phyloP scores from a whole-genome alignment of 495 filamentous ascomycete species.

The Wilcoxina mikolae region DNA sequence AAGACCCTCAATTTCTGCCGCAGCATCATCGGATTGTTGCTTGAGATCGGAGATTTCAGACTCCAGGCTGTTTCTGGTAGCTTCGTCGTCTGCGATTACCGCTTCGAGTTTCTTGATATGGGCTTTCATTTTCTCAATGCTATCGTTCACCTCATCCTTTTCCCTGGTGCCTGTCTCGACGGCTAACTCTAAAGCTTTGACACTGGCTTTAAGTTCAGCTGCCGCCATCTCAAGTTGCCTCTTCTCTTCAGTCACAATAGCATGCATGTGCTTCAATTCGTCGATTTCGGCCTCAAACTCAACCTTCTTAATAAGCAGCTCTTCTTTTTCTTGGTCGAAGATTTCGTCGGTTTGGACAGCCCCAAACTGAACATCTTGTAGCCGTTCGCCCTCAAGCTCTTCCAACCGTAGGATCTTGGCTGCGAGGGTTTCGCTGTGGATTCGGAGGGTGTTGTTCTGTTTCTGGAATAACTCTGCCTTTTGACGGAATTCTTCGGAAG shows the following conservation, averaged over 20 bases:
- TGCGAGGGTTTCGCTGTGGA: neutral
- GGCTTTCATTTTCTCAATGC: slow-evolving; percentile 3
- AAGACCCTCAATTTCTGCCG: slow-evolving; percentile 1
- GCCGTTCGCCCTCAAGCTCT: slow-evolving; percentile 23
- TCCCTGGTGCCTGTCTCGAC: slow-evolving; percentile 10
- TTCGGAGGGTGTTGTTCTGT: slow-evolving; percentile 5
- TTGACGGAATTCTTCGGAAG: slow-evolving; percentile 8
- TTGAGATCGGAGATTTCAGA: neutral
- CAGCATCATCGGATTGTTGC: neutral
- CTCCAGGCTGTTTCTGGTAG: neutral
- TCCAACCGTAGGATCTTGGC: slow-evolving; percentile 16
- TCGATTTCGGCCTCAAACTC: slow-evolving; percentile 3
- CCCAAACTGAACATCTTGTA: slow-evolving; percentile 15
- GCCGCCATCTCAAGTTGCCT: slow-evolving; percentile 3
- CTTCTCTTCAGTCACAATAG: slow-evolving; percentile 7
- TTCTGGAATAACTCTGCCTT: slow-evolving; percentile 6
- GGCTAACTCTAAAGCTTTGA: slow-evolving; percentile 10
- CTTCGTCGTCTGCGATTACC: neutral
- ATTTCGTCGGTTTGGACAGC: slow-evolving; percentile 20
- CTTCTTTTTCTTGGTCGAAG: slow-evolving; percentile 15
- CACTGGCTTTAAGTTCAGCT: slow-evolving; percentile 8
- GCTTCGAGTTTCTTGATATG: slow-evolving; percentile 10
- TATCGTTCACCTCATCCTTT: slow-evolving; percentile 7
- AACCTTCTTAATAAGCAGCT: neutral
- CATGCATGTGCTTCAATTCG: slow-evolving; percentile 5